Base-by-base conservation (phyloP, 2,329 filamentous ascomycete species). In the Podosphaera fusca region DNA sequence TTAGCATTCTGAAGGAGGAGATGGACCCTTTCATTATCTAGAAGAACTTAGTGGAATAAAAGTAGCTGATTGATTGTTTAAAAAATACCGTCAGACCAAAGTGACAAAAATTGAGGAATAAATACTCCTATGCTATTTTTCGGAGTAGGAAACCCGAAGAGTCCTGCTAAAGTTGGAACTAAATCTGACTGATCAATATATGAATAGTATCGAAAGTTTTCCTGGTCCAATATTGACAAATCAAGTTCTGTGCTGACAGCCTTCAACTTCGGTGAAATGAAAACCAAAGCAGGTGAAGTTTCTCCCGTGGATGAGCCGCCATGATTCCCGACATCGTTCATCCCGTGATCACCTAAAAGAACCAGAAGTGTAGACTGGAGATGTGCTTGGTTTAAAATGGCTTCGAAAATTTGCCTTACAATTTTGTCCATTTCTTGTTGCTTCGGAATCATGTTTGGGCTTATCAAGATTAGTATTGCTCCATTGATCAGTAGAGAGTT, bases 281-380 rank as follows among this genome's bases (percentile, higher is more conserved):
- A 96, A 29, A 95, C 78, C 8, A 98, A 72, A 14, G 92, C 92
- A 0, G 92, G 84, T 0, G 90, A 95, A 1, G 92, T 96, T 72
- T 98, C 92, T 49, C 92, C 90, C 1, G 87, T 79, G 0, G 89
- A 89, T 8, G 90, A 95, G 45, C 90, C 92, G 35, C 92, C 92
- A 67, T 98, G 92, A 63, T 96, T 96, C 2, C 92, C 92, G 29
- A 87, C 92, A 64, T 96, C 90, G 63, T 96, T 98, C 92, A 98
- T 98, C n/a, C 92, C 92, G 67, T 98, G 92, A 64, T 98, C 94
- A 57, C 92, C 92, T 58, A 84, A 87, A 5, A 98, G 71, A 2
- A 98, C 81, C 51, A 98, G 76, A 1, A 98, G 72, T 0, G 90
- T 88, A 3, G 85, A 84, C 36, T 78, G 67, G 0, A 95, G 78